phyloP scores from a whole-genome alignment of 441 rosid species.

The Adansonia gregorii region DNA sequence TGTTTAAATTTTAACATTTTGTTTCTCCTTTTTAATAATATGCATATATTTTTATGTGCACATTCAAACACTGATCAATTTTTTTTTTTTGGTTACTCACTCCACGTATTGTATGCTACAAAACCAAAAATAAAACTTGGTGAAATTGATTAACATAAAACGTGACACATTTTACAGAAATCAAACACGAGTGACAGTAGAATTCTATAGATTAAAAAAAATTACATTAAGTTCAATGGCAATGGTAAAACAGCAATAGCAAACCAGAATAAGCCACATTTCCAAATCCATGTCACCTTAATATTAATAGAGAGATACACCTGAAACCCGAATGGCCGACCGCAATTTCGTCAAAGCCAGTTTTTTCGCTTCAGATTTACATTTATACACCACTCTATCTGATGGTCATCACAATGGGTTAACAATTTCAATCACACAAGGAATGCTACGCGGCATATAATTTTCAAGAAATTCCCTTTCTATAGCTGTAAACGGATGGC shows the following conservation, averaged over 20 bases:
- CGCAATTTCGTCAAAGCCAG: background rate
- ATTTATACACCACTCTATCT: constrained; percentile 26
- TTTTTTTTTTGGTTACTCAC: too few species aligned
- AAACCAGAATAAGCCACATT: background rate
- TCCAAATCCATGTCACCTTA: background rate
- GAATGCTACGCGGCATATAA: constrained; percentile 33
- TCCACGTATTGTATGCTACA: too few species aligned
- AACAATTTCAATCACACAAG: constrained; percentile 27
- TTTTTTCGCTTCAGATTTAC: constrained; percentile 17
- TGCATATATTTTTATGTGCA: too few species aligned
- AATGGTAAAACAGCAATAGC: background rate
- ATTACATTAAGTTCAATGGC: too few species aligned
- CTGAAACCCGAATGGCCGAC: background rate
- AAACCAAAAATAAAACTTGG: too few species aligned
- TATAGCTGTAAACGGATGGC: background rate
- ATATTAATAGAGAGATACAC: background rate
- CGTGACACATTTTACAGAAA: background rate
- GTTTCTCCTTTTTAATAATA: too few species aligned
- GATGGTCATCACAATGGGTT: constrained; percentile 18
- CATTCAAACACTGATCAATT: too few species aligned
- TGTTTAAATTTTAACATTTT: too few species aligned
- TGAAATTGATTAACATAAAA: background rate
- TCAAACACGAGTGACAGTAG: too few species aligned
- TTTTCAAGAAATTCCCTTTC: constrained; percentile 21
- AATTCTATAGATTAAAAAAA: too few species aligned